Evolutionary conservation across 1,284 basidiomycete species (phyloP).

Genomic region (Blastosporella zonata): DNA sequence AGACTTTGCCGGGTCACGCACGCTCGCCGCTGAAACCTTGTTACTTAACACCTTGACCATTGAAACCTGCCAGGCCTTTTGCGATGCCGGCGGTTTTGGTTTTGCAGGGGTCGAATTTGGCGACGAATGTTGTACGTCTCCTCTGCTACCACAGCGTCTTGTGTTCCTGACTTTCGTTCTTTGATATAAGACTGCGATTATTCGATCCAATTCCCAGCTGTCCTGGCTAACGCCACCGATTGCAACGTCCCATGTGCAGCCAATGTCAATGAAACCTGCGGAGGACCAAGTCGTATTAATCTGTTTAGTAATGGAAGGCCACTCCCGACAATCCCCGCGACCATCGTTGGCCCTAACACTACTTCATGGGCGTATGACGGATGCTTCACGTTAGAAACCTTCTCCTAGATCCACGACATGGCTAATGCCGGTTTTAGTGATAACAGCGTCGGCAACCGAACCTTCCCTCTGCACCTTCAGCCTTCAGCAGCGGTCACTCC

Average conservation of each 20-base stretch:
- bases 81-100: conserved; percentile 1
- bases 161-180: not conserved
- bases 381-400: conserved; percentile 6
- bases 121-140: conserved; percentile 12
- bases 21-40: not conserved
- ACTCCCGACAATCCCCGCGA: conserved; percentile 6
- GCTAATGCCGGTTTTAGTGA: conserved; percentile 1
- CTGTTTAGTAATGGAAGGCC: conserved; percentile 9
- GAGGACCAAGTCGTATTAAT: conserved; percentile 12
- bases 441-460: conserved; percentile 9
- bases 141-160: not conserved
- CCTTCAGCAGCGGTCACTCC: conserved; percentile 6
- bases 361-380: conserved; percentile 7
- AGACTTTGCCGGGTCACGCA: conserved; percentile 12
- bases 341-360: not conserved
- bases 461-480: conserved; percentile 7
- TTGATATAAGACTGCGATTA: conserved; percentile 7
- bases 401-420: no score
- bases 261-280: conserved; percentile 7
- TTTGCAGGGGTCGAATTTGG: conserved; percentile 16
- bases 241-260: conserved; percentile 8
- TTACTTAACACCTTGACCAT: conserved; percentile 9
- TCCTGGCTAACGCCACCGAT: not conserved
- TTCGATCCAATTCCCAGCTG: conserved; percentile 11
- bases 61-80: conserved; percentile 9